Conservation (phyloP, 768 basidiomycete genomes). For the Tylopilus sp. region DNA sequence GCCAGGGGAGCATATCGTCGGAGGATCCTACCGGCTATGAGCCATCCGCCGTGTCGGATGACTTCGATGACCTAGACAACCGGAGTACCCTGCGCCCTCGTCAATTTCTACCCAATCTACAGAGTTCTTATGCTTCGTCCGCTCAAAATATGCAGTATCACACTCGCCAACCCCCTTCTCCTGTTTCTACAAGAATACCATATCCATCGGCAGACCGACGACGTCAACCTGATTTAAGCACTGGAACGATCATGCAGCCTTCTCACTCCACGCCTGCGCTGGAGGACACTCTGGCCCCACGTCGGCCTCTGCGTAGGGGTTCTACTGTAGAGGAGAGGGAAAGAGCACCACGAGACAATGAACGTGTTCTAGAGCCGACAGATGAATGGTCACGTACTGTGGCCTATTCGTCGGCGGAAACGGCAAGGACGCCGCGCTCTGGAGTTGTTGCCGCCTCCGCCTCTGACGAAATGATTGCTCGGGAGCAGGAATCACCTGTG, state of each 20-base stretch:
- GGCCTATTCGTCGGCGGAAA: slow-evolving; percentile 16
- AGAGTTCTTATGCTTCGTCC: slow-evolving; percentile 34
- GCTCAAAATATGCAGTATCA: slow-evolving; percentile 39
- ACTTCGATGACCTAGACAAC: slow-evolving; percentile 56
- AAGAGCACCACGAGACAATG: slow-evolving; percentile 20
- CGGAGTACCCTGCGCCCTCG: slow-evolving; percentile 45
- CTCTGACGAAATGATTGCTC: slow-evolving; percentile 20
- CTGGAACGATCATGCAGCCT: slow-evolving; percentile 22
- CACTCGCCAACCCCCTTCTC: slow-evolving; percentile 37
- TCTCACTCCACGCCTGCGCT: slow-evolving; percentile 28
- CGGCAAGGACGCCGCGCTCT: slow-evolving; percentile 9
- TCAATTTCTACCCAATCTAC: slow-evolving; percentile 27
- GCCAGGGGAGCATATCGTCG: slow-evolving; percentile 71
- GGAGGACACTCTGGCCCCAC: slow-evolving; percentile 29
- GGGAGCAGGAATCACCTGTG: slow-evolving; percentile 18
- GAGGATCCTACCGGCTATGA: slow-evolving; percentile 67
- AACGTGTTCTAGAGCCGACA: slow-evolving; percentile 16
- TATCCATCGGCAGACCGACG: slow-evolving; percentile 26
- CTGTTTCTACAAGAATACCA: slow-evolving; percentile 28
- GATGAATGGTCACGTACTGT: slow-evolving; percentile 23
- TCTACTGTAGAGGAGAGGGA: slow-evolving; percentile 28
- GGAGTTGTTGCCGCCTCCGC: slow-evolving; percentile 15
- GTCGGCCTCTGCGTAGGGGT: slow-evolving; percentile 27
- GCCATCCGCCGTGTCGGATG: slow-evolving; percentile 49
- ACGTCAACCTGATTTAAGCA: slow-evolving; percentile 21